Evolutionary conservation across 108 stramenopile genomes (phyloP), one percentile per base, ranked within the genome.

Genomic region (Parietichytrium sp.): DNA sequence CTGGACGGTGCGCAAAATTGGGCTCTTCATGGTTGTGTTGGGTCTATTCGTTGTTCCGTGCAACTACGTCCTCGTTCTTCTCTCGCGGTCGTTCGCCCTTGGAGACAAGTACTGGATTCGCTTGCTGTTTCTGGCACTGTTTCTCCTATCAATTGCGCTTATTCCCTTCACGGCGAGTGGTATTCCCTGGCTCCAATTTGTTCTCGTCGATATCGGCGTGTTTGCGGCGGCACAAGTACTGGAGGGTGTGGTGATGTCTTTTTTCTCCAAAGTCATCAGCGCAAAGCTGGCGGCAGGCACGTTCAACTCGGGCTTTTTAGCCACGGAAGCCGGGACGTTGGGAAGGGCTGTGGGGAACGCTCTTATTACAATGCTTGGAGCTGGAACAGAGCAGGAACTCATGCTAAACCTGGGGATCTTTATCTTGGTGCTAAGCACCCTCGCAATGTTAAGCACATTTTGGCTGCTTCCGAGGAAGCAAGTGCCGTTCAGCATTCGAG

Each of bases 321-420:
- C 94, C 47, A 96, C 95, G 29, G 94, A 96, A 84, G 91, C 94
- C 0, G 95, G 95, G 25, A 94, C 94, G 10, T 54, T 91, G 16
- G 95, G 94, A 13, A 84, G 95, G 77, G 92, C 84, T 30, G 52
- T 54, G 10, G 86, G 85, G 29, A 84, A 88, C 47, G 55, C 78
- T 20, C 12, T 84, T 49, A 86, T 87, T 80, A 86, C 87, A 36
- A 48, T 55, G n/a, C 25, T 85, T 3, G 84, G 79, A 27, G 50
- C 18, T 10, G 61, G 61, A 7, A 72, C 61, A n/a, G n/a, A n/a
- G n/a, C n/a, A n/a, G n/a, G n/a, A n/a, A n/a, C n/a, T n/a, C n/a
- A n/a, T n/a, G n/a, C n/a, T n/a, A n/a, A n/a, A n/a, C n/a, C n/a
- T n/a, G n/a, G n/a, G n/a, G n/a, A n/a, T n/a, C n/a, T n/a, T n/a